Percentiles rank a stretch among this genome's conserved stretches.
Evolutionary conservation across 2,329 filamentous ascomycete genomes (phyloP).

Genomic region (Venturia oleaginea): DNA sequence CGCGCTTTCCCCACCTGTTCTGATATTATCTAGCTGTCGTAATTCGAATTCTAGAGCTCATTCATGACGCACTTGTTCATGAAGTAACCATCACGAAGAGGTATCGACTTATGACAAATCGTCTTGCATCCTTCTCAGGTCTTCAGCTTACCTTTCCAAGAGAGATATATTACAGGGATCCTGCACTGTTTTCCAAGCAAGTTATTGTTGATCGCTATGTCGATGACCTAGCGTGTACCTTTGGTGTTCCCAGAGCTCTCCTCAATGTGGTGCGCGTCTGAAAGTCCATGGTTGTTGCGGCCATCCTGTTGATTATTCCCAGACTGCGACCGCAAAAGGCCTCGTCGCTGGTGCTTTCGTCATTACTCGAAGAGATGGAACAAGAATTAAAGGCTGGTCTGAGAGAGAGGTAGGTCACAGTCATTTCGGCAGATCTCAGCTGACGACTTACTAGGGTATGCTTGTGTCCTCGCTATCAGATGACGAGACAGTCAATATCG

Average conservation of each 20-base stretch:
- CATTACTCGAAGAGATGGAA: conserved; percentile 39
- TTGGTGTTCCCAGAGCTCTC: conserved; percentile 52
- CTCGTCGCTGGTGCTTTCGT: conserved; percentile 52
- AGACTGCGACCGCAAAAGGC: conserved; percentile 69
- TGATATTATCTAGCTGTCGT: conserved; percentile 38
- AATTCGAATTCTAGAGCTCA: conserved; percentile 46
- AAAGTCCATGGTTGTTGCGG: not conserved
- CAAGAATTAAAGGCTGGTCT: conserved; percentile 30
- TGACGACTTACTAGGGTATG: conserved; percentile 40
- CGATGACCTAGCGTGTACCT: conserved; percentile 63
- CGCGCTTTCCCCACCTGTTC: not conserved
- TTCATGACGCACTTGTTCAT: conserved; percentile 42
- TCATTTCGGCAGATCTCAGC: not conserved
- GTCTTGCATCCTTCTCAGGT: not conserved
- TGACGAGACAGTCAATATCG: conserved; percentile 43
- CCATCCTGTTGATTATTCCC: not conserved
- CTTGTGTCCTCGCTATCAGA: conserved; percentile 49
- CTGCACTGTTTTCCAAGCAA: conserved; percentile 62
- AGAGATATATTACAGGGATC: conserved; percentile 72
- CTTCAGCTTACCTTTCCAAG: conserved; percentile 33
- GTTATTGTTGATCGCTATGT: conserved; percentile 60
- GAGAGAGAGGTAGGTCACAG: conserved; percentile 29
- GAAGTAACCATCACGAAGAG: conserved; percentile 47
- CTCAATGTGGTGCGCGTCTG: conserved; percentile 56
- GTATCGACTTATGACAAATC: conserved; percentile 23